phyloP scores from a whole-genome alignment of 371 early-diverging fungal genomes.

The Mortierella sp. region DNA sequence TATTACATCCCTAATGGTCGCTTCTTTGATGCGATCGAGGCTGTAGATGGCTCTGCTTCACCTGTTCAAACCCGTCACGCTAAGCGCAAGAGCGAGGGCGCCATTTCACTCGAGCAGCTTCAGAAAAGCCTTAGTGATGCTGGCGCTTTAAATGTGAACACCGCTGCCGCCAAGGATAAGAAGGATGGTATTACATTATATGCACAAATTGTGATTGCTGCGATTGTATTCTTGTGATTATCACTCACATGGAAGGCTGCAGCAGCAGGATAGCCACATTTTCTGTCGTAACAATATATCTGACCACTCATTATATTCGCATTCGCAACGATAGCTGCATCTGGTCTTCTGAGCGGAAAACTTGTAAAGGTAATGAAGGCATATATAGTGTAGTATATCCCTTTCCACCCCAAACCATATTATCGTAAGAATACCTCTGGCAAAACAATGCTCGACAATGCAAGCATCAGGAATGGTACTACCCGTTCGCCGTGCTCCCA shows the following conservation, averaged over 20 bases:
- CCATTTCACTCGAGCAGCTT: constrained; percentile 41
- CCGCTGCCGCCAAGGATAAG: constrained; percentile 14
- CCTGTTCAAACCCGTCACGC: constrained; percentile 48
- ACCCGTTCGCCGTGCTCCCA: background rate
- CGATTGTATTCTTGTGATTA: background rate
- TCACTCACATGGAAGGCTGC: background rate
- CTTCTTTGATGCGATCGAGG: constrained; percentile 38
- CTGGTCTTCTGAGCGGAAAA: constrained; percentile 34
- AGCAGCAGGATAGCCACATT: background rate
- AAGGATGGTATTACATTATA: constrained; percentile 19
- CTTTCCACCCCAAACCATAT: too few relatives aligned
- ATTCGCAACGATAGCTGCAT: constrained; percentile 15
- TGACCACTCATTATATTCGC: background rate
- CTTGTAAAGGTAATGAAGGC: constrained; percentile 41
- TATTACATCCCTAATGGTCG: constrained; percentile 31
- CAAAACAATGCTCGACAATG: background rate
- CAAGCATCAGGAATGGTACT: background rate
- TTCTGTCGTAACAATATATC: background rate
- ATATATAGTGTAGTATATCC: background rate
- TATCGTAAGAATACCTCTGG: background rate
- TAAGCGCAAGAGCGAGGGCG: constrained; percentile 52
- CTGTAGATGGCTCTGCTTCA: constrained; percentile 46
- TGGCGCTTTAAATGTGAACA: constrained; percentile 5
- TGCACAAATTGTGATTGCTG: background rate
- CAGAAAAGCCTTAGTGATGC: constrained; percentile 40